Percentiles rank a stretch among this genome's conserved stretches.
Evolutionary conservation across 768 basidiomycete species (phyloP).

Genomic region (Agrocybe pediades): DNA sequence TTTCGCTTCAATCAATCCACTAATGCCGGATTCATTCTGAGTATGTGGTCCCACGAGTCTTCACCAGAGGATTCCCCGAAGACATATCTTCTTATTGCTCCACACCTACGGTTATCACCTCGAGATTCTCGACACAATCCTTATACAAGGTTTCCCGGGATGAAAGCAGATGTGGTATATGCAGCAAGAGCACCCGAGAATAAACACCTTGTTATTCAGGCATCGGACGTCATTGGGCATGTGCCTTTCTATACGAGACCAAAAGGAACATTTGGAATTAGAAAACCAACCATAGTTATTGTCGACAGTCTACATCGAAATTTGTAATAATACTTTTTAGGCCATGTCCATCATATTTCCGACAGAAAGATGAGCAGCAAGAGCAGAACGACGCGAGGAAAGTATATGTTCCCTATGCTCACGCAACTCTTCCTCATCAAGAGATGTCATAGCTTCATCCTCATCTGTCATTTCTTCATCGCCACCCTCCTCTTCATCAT

Average conservation of each 20-base stretch:
- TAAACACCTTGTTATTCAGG: conserved; percentile 21
- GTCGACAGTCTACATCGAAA: conserved; percentile 17
- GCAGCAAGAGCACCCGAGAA: conserved; percentile 1
- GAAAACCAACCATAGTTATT: conserved; percentile 5
- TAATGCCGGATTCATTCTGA: conserved; percentile 1
- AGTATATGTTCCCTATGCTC: too few relatives aligned
- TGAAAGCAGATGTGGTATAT: conserved; percentile 18
- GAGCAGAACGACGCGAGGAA: neutral
- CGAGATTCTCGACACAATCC: conserved; percentile 16
- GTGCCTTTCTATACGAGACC: conserved; percentile 14
- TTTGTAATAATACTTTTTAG: neutral
- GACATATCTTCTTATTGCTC: conserved; percentile 20
- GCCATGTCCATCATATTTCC: too few relatives aligned
- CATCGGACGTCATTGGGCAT: conserved; percentile 21
- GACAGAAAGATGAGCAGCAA: neutral
- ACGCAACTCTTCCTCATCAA: neutral
- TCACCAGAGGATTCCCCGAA: conserved; percentile 1
- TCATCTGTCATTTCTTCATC: too few relatives aligned
- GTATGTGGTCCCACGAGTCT: neutral
- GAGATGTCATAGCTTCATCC: neutral
- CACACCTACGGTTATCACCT: conserved; percentile 14
- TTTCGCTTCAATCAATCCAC: neutral
- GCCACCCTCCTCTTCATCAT: too few relatives aligned
- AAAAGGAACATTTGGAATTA: conserved; percentile 17
- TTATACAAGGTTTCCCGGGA: conserved; percentile 15